Percentiles rank a stretch among this genome's conserved stretches.
These are phyloP conservation scores for Ogataea chonburiensis DNA, from an alignment of 805 yeast genomes.

Conservation along the genomic window DNA sequence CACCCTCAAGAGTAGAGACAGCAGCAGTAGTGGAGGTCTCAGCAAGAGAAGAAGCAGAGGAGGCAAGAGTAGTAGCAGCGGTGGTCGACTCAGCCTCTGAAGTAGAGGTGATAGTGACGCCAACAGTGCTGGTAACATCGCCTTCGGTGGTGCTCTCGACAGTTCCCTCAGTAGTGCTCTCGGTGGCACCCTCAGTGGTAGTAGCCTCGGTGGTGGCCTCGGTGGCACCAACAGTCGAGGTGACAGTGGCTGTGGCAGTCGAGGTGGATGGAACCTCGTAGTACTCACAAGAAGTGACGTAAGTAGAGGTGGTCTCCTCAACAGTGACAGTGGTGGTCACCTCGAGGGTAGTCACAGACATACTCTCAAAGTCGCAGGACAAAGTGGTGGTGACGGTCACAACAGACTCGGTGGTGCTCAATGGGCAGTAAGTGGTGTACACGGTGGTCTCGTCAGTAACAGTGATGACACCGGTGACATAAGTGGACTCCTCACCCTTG, in stretches of 20 bases:
- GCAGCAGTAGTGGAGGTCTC: constrained; percentile 8
- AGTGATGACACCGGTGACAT: constrained; percentile 26
- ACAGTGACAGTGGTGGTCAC: constrained; percentile 11
- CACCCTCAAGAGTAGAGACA: constrained; percentile 22
- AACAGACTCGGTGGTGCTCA: constrained; percentile 16
- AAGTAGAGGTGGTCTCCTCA: constrained; percentile 7
- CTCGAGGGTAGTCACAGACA: constrained; percentile 6
- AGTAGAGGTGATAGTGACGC: constrained; percentile 5
- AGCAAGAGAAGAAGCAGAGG: constrained; percentile 2
- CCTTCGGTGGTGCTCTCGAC: constrained; percentile 5
- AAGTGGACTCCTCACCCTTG: constrained; percentile 19
- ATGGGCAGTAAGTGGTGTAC: constrained; percentile 38
- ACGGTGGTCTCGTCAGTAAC: constrained; percentile 23
- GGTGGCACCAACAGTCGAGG: constrained; percentile 9
- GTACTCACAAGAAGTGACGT: constrained; percentile 10
- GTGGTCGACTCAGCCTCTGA: constrained; percentile 5
- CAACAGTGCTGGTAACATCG: constrained; percentile 6
- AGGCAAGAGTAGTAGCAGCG: constrained; percentile 3
- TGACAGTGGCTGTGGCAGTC: constrained; percentile 20
- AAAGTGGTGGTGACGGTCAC: constrained; percentile 13
- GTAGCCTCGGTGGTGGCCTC: constrained; percentile 13
- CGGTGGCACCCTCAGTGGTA: constrained; percentile 13
- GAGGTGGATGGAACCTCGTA: constrained; percentile 21
- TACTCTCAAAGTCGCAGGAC: constrained; percentile 7
- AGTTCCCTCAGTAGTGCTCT: constrained; percentile 6